Base-by-base conservation (phyloP, 2,329 filamentous ascomycete species). In the Trichophyton equinum region DNA sequence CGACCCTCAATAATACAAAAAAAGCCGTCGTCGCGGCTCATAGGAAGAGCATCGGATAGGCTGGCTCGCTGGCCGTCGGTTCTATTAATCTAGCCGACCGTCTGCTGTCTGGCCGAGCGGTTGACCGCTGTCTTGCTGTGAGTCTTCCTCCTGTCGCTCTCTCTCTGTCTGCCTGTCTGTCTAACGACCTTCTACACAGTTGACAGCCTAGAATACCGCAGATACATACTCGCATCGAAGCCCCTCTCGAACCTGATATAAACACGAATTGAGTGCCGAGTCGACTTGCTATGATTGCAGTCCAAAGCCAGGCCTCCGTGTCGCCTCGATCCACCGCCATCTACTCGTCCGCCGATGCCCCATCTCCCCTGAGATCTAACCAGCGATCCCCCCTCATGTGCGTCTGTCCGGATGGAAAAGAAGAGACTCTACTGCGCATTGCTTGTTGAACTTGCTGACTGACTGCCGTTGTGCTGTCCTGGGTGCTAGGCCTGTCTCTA, bases 351-450 rank as follows among this genome's bases (percentile, higher is more conserved):
- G 33, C 11, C 33, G 51, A 55, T 33, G 51, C 51, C 51, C 33
- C 51, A n/a, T 18, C 15, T 36, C 15, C 51, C 7, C 51, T 33
- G 20, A 33, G 51, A 20, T 36, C 51, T 20, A 55, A 18, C 27
- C 51, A 55, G 51, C 25, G 51, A 33, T 55, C 51, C 18, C 51
- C 51, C 13, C 51, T 55, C 51, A 55, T 55, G 51, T 55, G 30
- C 27, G 51, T 36, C 25, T 11, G 13, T 22, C 20, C 46, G 1
- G 46, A 15, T 22, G 7, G 15, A 8, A 6, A 8, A 20, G 9
- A 47, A 9, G 20, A 38, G 33, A 38, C 33, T 13, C 5, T 30
- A 27, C 25, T 53, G 47, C 47, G 47, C 47, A 47, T 47, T 22
- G 44, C 44, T 20, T 11, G 11, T 38, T 38, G 33, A 38, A 38